Base-by-base conservation (phyloP, 192 early-diverging fungal genomes). In the Coemansia sp. region DNA sequence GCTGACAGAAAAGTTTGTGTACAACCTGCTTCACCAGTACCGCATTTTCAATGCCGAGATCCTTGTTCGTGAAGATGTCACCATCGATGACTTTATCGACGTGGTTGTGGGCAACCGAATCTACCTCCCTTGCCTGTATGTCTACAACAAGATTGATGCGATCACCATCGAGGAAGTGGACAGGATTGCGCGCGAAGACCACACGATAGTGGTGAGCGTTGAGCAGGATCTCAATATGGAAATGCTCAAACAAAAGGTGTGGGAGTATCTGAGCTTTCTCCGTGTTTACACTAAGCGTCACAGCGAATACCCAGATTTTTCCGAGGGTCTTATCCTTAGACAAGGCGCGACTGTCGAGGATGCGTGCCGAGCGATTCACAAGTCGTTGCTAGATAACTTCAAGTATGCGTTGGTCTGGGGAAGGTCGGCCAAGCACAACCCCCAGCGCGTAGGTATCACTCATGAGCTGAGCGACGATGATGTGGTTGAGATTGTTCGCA, bases 41-140 rank as follows among this genome's bases (percentile, higher is more conserved):
- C 93, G 90, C 76, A 96, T 99, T 52, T 97, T 98, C 75, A 99
- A 99, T 71, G 96, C 96, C 5, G 96, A 99, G 73, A 90, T 99
- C 6, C 85, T 99, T 70, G 90, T 99, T 63, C 93, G 98, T 61
- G 96, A 99, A 82, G 98, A 98, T 75, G 90, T 94, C 62, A 95
- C 90, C 18, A 92, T 98, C 5, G 98, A 99, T 72, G 90, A 98
- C 72, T 98, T 99, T 76, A 95, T 99, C 72, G 98, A 99, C 79
- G 94, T 98, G n/a, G 91, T 99, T 5, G 88, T 99, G 15, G 96
- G 96, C 28, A 98, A 98, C 86, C 89, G 97, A 61, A 96, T 95
- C 75, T 97, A 99, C 72, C 88, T 99, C 37, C 87, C 89, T n/a
- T 97, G 95, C 68, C 85, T 99, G 33, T 99, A 98, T 80, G 91